Evolutionary conservation across 345 rosid species (phyloP).

Genomic region (Hibiscus tridactylites): DNA sequence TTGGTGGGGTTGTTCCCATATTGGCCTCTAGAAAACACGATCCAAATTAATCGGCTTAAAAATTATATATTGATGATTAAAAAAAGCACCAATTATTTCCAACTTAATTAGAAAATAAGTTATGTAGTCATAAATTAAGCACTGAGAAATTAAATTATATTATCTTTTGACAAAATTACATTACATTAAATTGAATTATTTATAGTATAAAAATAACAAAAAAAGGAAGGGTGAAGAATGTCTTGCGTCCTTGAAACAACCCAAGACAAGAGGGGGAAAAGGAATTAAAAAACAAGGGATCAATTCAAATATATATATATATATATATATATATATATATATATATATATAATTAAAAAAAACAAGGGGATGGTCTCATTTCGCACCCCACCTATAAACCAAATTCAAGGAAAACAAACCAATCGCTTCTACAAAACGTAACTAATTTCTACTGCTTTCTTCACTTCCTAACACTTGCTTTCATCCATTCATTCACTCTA

Average conservation of each 20-base stretch:
- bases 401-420: background rate
- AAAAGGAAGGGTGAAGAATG: background rate
- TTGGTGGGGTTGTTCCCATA: no score
- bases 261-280: background rate
- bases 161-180: no score
- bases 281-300: background rate
- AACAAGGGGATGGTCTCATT: background rate
- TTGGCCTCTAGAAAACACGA: no score
- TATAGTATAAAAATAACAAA: background rate
- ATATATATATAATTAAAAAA: no score
- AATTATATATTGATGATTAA: no score
- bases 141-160: background rate
- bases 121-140: background rate
- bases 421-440: constrained; percentile 16
- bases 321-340: no score
- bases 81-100: background rate
- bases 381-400: constrained; percentile 3
- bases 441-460: background rate
- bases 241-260: background rate
- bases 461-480: background rate
- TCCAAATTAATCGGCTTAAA: no score
- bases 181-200: no score
- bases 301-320: no score
- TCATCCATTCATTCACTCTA: no score
- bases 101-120: background rate